A percentile compares a stretch with the other conserved stretches of the same genome.
phyloP scores from a whole-genome alignment of 2,329 filamentous ascomycete genomes.

The Exophiala sp. region DNA sequence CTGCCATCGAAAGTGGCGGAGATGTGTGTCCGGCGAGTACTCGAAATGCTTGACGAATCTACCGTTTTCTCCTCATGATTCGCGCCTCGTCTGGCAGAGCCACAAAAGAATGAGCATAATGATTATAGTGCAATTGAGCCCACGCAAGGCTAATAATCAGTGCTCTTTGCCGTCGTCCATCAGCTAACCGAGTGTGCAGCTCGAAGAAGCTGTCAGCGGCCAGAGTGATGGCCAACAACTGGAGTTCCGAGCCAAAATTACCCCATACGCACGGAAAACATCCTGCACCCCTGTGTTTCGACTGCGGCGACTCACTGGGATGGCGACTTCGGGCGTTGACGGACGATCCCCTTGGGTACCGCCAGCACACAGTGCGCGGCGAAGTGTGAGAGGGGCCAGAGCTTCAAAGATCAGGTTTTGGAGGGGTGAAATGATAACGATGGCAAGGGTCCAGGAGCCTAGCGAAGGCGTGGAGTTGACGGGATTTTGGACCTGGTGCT shows the following conservation, averaged over 20 bases:
- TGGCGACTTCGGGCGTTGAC: too few relatives aligned
- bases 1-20: conserved; percentile 13
- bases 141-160: conserved; percentile 5
- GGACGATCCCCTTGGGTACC: too few relatives aligned
- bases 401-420: too few relatives aligned
- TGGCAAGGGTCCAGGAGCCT: too few relatives aligned
- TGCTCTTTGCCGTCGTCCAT: conserved; percentile 1
- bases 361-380: too few relatives aligned
- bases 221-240: background rate
- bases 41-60: background rate
- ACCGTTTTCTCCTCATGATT: conserved; percentile 10
- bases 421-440: too few relatives aligned
- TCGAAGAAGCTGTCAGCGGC: background rate
- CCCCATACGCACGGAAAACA: too few relatives aligned
- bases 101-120: background rate
- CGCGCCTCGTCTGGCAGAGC: conserved; percentile 3
- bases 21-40: background rate
- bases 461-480: too few relatives aligned
- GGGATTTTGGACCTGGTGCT: too few relatives aligned
- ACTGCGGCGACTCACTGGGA: too few relatives aligned
- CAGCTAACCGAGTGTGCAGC: background rate
- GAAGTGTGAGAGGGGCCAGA: too few relatives aligned
- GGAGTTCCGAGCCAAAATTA: background rate
- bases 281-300: too few relatives aligned
- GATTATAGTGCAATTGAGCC: conserved; percentile 4